Percentiles rank a stretch among this genome's conserved stretches.
Evolutionary conservation across 148 eudicot genomes (phyloP).

Genomic region (Gaultheria prostrata): DNA sequence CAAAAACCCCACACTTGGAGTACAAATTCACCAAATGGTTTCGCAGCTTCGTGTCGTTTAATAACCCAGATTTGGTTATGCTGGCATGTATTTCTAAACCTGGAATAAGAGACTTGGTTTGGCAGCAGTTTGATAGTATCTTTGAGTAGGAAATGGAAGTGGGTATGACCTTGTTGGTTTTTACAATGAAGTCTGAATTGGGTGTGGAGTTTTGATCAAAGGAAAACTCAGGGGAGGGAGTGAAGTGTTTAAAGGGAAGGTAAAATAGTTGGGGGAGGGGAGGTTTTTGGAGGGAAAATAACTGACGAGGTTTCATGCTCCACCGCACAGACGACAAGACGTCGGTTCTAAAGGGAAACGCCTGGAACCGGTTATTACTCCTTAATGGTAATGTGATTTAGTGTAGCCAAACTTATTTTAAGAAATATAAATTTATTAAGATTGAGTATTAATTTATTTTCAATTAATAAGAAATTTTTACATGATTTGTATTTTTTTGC

Average conservation of each 20-base stretch:
- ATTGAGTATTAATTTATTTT: too few relatives aligned
- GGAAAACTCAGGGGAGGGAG: not conserved
- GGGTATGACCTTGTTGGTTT: not conserved
- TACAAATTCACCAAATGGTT: constrained; percentile 48
- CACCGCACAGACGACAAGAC: too few relatives aligned
- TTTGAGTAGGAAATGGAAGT: constrained; percentile 28
- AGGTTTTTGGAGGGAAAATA: constrained; percentile 29
- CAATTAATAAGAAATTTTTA: too few relatives aligned
- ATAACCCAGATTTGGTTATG: constrained; percentile 39
- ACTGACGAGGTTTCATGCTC: constrained; percentile 36
- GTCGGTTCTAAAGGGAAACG: too few relatives aligned
- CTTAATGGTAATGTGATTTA: too few relatives aligned
- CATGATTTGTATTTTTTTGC: too few relatives aligned
- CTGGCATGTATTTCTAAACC: constrained; percentile 50
- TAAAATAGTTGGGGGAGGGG: constrained; percentile 10
- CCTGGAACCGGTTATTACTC: too few relatives aligned
- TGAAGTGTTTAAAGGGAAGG: not conserved
- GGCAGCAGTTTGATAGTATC: constrained; percentile 36
- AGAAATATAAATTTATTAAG: too few relatives aligned
- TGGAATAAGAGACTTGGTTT: constrained; percentile 38
- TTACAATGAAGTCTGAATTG: not conserved
- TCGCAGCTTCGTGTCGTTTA: constrained; percentile 27
- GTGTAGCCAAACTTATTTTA: too few relatives aligned
- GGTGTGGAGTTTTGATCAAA: not conserved
- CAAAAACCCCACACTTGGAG: constrained; percentile 47